A percentile compares a stretch with the other conserved stretches of the same genome.
These are phyloP conservation scores for Sistotremastrum niveocremeum DNA, from an alignment of 768 basidiomycete genomes.

Conservation along the genomic window DNA sequence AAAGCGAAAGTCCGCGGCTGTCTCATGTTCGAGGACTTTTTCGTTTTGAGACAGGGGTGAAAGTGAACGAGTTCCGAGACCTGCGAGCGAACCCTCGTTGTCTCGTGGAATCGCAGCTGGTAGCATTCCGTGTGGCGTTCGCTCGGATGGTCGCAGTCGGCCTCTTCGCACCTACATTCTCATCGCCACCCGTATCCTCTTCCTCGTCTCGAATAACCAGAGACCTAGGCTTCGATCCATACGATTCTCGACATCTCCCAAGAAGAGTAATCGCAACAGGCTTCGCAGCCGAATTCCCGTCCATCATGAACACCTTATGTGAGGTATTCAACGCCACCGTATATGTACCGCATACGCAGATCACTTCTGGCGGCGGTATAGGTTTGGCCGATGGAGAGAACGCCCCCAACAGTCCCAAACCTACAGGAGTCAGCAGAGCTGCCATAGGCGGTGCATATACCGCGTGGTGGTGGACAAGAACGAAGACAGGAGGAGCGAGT, in stretches of 20 bases:
- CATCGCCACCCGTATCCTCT: constrained; percentile 13
- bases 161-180: constrained; percentile 34
- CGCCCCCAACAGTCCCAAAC: constrained; percentile 48
- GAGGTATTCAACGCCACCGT: constrained; percentile 78
- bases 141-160: constrained; percentile 59
- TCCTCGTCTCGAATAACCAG: constrained; percentile 12
- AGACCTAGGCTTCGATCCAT: constrained; percentile 48
- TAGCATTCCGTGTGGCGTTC: constrained; percentile 76
- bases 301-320: constrained; percentile 63
- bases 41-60: constrained; percentile 79
- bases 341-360: constrained; percentile 58
- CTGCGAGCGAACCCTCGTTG: constrained; percentile 81
- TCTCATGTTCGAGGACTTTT: constrained; percentile 76
- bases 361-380: constrained; percentile 21
- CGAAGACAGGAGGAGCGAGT: constrained; percentile 54
- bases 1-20: constrained; percentile 61
- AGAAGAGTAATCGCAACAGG: constrained; percentile 57
- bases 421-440: constrained; percentile 55
- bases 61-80: constrained; percentile 80
- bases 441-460: constrained; percentile 65
- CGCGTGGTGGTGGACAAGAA: constrained; percentile 75
- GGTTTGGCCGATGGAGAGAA: neutral
- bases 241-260: constrained; percentile 55
- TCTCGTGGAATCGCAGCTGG: constrained; percentile 67
- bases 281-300: constrained; percentile 75